Base-by-base conservation (phyloP, 352 stramenopile species). In the Phytophthora meadii region DNA sequence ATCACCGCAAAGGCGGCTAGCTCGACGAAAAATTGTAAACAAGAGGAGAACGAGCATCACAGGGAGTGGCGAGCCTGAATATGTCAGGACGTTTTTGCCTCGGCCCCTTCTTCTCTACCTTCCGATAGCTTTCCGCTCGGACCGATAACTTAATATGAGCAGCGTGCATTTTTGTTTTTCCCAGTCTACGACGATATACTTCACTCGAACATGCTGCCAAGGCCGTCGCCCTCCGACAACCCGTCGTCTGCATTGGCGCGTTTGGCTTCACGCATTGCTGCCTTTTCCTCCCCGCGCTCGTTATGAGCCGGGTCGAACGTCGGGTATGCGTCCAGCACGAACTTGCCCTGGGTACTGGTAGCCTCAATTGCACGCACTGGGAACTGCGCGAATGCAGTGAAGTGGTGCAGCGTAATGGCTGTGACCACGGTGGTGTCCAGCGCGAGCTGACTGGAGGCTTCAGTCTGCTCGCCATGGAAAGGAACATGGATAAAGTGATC, bases 261-360 rank as follows among this genome's bases (percentile, higher is more conserved):
- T 65, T 87, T 82, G 41, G 66, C 68, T 59, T 87, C 72, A 3
- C 84, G 82, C 53, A 77, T 71, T 1, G 74, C 77, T 0, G 81
- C 68, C 40, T 84, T 84, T 32, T 80, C 61, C 34, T 65, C 49
- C 28, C 76, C 65, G 50, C 72, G 61, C 51, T 82, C 30, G 45
- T 68, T 61, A 40, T 66, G 32, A 22, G 57, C 48, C 27, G 61
- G 65, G 25, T 84, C 68, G 40, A 75, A 82, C 27, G 71, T 81
- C 56, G 81, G 83, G 61, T 83, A 85, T 37, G 72, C 72, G 61
- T 91, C 84, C 28, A 93, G 74, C 15, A 89, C 70, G 19, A 93
- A 93, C 68, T 93, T 93, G 58, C 85, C 85, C 54, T 90, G 82
- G 12, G 85, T 89, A 15, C 61, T 81, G 7, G 85, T 92, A 25